phyloP scores from a whole-genome alignment of 257 asterid genomes.

The Verbena officinalis region DNA sequence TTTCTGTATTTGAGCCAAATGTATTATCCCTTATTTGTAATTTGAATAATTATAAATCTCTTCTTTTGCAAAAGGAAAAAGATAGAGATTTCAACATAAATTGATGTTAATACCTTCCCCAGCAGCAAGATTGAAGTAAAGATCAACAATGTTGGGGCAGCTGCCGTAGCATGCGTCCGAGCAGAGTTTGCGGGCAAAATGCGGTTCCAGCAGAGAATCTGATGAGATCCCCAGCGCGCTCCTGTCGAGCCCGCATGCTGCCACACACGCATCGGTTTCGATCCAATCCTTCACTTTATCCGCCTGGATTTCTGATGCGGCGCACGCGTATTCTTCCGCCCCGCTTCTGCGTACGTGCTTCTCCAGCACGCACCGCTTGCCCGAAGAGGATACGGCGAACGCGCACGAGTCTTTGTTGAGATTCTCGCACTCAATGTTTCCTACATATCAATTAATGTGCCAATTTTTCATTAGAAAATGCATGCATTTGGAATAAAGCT shows the following conservation, averaged over 20 bases:
- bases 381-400: constrained; percentile 56
- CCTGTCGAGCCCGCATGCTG: constrained; percentile 65
- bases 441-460: constrained; percentile 31
- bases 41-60: too few species aligned
- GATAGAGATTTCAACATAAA: too few species aligned
- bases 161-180: constrained; percentile 53
- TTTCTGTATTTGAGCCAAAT: too few species aligned
- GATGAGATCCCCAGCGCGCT: constrained; percentile 79
- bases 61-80: too few species aligned
- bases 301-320: constrained; percentile 65
- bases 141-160: constrained; percentile 77
- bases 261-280: constrained; percentile 67
- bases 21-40: too few species aligned
- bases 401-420: constrained; percentile 51
- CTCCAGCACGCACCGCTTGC: constrained; percentile 81
- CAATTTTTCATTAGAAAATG: too few species aligned
- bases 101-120: constrained; percentile 78
- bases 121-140: constrained; percentile 85
- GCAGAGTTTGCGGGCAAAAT: constrained; percentile 59
- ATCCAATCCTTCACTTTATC: constrained; percentile 47
- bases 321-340: constrained; percentile 50
- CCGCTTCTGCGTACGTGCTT: constrained; percentile 51
- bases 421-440: constrained; percentile 55
- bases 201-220: constrained; percentile 63
- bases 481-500: too few species aligned